Conservation (phyloP, 2,329 filamentous ascomycete genomes). For the Monilinia polystroma region DNA sequence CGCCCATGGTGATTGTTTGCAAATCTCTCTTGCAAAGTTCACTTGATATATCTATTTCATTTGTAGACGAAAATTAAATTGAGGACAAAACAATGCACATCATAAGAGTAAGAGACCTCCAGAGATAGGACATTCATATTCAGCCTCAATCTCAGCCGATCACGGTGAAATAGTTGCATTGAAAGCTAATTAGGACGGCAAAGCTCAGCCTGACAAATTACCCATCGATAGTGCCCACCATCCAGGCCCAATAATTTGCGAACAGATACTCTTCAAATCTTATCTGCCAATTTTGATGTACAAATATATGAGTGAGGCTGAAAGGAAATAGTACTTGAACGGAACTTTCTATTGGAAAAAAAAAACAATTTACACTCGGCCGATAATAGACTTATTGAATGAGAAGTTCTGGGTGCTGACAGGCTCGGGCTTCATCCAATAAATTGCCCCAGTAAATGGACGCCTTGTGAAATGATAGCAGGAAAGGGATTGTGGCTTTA, state of each 20-base stretch:
- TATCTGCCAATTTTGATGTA: neutral
- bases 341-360: neutral
- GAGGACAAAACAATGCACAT: neutral
- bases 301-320: neutral
- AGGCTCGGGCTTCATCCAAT: slow-evolving; percentile 1
- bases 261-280: too few species aligned
- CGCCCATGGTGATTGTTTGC: neutral
- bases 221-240: neutral
- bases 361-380: neutral
- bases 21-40: neutral
- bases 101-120: neutral
- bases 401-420: neutral
- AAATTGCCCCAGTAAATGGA: neutral
- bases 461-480: neutral
- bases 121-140: neutral
- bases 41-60: neutral
- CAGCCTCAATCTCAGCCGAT: neutral
- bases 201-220: neutral
- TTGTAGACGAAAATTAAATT: neutral
- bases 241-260: neutral
- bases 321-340: neutral
- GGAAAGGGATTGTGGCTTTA: neutral
- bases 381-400: neutral
- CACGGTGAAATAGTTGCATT: neutral
- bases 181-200: neutral